A percentile compares a stretch with the other conserved stretches of the same genome.
These are phyloP conservation scores for Amesomyces nigricolor DNA, from an alignment of 2,329 filamentous ascomycete species.

Conservation along the genomic window DNA sequence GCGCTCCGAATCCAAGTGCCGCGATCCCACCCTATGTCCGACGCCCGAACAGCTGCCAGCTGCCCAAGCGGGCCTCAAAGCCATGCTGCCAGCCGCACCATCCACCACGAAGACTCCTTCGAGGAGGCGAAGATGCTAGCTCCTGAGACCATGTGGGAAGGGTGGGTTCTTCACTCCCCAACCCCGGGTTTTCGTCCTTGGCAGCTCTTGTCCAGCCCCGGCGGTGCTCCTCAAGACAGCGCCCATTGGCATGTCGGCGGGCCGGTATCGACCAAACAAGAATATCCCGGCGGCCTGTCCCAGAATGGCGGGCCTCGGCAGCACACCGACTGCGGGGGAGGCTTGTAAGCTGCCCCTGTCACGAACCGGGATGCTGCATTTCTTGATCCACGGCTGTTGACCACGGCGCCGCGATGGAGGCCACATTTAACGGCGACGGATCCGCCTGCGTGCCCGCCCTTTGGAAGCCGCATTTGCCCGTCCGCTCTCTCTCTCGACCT, in stretches of 20 bases:
- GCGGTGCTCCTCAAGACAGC: neutral
- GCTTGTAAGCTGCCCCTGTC: conserved; percentile 18
- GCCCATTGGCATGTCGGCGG: conserved; percentile 18
- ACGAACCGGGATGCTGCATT: conserved; percentile 17
- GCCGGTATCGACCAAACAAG: conserved; percentile 7
- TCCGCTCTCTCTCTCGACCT: neutral
- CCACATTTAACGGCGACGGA: conserved; percentile 17
- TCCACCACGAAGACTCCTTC: conserved; percentile 7
- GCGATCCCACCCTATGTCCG: conserved; percentile 16
- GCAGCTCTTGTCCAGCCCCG: neutral
- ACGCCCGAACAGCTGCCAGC: conserved; percentile 18
- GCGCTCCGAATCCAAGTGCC: conserved; percentile 17
- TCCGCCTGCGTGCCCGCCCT: conserved; percentile 12
- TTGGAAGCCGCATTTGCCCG: neutral
- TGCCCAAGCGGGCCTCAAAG: conserved; percentile 9
- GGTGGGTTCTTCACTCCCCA: conserved; percentile 17
- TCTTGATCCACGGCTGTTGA: conserved; percentile 22
- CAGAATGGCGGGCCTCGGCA: conserved; percentile 19
- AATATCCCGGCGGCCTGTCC: conserved; percentile 12
- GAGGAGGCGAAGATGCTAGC: neutral
- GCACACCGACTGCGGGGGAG: conserved; percentile 14
- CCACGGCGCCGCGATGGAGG: conserved; percentile 15
- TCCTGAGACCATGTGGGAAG: conserved; percentile 10
- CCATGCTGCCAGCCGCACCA: conserved; percentile 1
- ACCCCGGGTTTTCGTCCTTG: conserved; percentile 12